phyloP scores from a whole-genome alignment of 257 asterid genomes.

The Lycium ferocissimum region DNA sequence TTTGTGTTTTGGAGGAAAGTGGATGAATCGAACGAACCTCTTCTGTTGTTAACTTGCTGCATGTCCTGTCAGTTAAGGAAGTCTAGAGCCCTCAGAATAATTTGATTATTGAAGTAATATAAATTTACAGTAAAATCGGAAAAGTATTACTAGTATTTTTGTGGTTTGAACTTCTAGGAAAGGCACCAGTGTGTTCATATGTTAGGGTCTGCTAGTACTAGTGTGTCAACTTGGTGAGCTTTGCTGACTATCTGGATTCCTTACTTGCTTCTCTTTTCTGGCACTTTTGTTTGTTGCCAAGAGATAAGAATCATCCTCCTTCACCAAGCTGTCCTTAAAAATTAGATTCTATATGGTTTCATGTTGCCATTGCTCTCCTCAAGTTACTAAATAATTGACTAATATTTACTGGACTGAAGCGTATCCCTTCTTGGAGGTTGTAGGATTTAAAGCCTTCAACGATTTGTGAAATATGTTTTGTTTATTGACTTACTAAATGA shows the following conservation, averaged over 20 bases:
- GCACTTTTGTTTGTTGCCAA: not conserved
- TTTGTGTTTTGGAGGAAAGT: not conserved
- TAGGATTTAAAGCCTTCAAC: not conserved
- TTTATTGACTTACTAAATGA: not conserved
- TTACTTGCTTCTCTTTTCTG: not conserved
- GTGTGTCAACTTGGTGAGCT: not conserved
- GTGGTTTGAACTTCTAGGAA: not conserved
- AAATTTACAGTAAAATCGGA: not conserved
- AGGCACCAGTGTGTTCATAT: not conserved
- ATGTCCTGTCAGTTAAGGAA: constrained; percentile 9
- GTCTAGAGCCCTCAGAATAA: not conserved
- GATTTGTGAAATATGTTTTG: not conserved
- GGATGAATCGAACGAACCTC: not conserved
- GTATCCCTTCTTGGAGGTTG: not conserved
- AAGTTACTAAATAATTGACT: not conserved
- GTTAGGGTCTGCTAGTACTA: not conserved
- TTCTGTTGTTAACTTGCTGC: constrained; percentile 26
- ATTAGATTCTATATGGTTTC: not conserved
- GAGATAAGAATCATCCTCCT: not conserved
- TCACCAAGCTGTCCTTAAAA: not conserved
- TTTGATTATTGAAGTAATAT: constrained; percentile 4
- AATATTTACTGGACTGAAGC: not conserved
- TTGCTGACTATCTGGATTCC: not conserved
- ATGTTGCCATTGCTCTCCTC: not conserved
- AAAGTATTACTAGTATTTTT: not conserved